A percentile compares a stretch with the other conserved stretches of the same genome.
Evolutionary conservation across 1,139 yeast species (phyloP).

Genomic region (Taphrina populina): DNA sequence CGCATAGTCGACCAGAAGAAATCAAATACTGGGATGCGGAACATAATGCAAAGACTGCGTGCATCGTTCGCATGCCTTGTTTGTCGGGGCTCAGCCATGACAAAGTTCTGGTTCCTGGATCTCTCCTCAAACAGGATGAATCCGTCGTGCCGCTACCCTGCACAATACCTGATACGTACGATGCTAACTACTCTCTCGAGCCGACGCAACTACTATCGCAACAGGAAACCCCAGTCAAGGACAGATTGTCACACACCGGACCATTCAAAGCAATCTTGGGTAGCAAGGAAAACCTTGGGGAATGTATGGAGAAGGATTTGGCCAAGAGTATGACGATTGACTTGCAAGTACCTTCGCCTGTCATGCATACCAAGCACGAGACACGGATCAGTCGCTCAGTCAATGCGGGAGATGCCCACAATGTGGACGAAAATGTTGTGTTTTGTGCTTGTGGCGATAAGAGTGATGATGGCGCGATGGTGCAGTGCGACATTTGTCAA

Average conservation of each 20-base stretch:
- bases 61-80: too few species aligned
- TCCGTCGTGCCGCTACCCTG: neutral
- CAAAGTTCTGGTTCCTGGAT: neutral
- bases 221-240: neutral
- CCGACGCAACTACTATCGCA: neutral
- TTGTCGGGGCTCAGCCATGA: neutral
- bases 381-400: neutral
- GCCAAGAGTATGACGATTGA: too few species aligned
- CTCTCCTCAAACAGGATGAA: neutral
- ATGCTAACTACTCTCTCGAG: neutral
- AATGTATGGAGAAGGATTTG: too few species aligned
- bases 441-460: conserved; percentile 41
- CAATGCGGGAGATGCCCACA: too few species aligned
- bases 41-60: conserved; percentile 4
- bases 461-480: conserved; percentile 72
- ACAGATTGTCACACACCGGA: neutral
- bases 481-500: conserved; percentile 87
- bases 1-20: neutral
- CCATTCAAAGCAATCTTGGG: neutral
- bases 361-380: neutral
- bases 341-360: neutral
- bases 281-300: neutral
- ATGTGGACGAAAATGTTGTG: too few species aligned
- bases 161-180: neutral
- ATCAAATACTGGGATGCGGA: conserved; percentile 24